Evolutionary conservation across 2,329 filamentous ascomycete genomes (phyloP), one percentile per base, ranked within the genome.

Genomic region (Paracoccidioides lutzii): DNA sequence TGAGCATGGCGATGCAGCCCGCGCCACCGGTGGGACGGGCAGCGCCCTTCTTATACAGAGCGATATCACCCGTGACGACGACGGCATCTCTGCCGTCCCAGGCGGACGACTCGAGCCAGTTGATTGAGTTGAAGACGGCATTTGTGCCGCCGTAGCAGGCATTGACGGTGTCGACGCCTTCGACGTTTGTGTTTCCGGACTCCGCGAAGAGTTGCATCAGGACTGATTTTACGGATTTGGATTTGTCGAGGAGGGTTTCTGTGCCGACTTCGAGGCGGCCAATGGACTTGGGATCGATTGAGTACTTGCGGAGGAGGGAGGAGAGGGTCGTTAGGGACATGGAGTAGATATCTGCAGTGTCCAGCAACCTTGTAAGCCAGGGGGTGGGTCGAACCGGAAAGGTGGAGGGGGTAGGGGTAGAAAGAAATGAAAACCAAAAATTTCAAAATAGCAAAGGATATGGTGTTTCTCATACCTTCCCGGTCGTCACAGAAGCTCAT

Each of bases 401-500:
- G 30, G 22, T 22, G 22, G 22, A 22, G n/a, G n/a, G n/a, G n/a
- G n/a, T n/a, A n/a, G n/a, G n/a, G n/a, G n/a, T n/a, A n/a, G n/a
- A 22, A 22, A 22, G 22, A 22, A 22, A 22, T 2, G 22, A 22
- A 22, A 22, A 1, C 22, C 1, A 22, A 22, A 22, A 22, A 22
- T 22, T 22, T 22, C 22, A 22, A 22, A 22, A 22, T 2, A 1
- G 22, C 22, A 22, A 22, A 22, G 2, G 2, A 30, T 45, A 37
- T 37, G 35, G 35, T 10, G 14, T 45, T n/a, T 32, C 28, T 45
- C 77, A 72, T 71, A 90, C 87, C 87, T 78, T 93, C 88, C 69
- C 87, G 83, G 69, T 93, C 88, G 74, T 93, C 88, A 72, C 88
- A 91, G 76, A 93, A 93, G 78, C 83, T 85, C 88, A 93, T 93